These are phyloP conservation scores for Epichloe hybrida DNA, from an alignment of 2,329 filamentous ascomycete genomes.

Conservation along the genomic window DNA sequence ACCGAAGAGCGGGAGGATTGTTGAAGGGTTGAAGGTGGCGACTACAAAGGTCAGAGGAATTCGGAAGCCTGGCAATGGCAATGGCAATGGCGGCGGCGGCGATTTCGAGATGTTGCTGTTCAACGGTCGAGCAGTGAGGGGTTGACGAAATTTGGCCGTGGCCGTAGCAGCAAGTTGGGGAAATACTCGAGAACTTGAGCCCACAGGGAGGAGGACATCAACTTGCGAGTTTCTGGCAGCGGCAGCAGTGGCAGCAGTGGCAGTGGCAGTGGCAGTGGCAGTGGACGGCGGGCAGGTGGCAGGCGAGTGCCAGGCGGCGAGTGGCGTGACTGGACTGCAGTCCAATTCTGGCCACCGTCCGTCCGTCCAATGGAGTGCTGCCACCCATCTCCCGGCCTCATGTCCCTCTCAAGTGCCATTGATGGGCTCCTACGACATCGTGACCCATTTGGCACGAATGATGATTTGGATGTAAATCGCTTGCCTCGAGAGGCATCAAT, in stretches of 20 bases:
- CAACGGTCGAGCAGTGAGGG: not conserved
- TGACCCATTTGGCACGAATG: not conserved
- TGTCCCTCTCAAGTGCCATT: not conserved
- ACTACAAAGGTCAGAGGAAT: not conserved
- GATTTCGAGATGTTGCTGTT: not conserved
- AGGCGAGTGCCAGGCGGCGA: too few species aligned
- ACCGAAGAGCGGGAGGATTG: constrained; percentile 2
- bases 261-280: not conserved
- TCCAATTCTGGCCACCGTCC: too few species aligned
- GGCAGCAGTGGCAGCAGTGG: not conserved
- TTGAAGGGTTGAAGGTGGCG: not conserved
- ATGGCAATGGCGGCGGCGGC: not conserved
- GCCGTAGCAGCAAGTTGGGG: too few species aligned
- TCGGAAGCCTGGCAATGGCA: not conserved
- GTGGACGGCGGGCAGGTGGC: not conserved
- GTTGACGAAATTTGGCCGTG: not conserved
- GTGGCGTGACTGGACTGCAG: too few species aligned
- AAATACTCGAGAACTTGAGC: too few species aligned
- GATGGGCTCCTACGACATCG: not conserved
- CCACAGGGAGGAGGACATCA: not conserved
- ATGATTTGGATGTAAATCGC: not conserved
- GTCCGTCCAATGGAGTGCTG: too few species aligned
- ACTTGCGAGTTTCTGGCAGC: not conserved
- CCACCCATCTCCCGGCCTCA: not conserved
- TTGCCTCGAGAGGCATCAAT: not conserved